phyloP scores from a whole-genome alignment of 1,284 basidiomycete genomes.

The Fomitopsis pinicola region DNA sequence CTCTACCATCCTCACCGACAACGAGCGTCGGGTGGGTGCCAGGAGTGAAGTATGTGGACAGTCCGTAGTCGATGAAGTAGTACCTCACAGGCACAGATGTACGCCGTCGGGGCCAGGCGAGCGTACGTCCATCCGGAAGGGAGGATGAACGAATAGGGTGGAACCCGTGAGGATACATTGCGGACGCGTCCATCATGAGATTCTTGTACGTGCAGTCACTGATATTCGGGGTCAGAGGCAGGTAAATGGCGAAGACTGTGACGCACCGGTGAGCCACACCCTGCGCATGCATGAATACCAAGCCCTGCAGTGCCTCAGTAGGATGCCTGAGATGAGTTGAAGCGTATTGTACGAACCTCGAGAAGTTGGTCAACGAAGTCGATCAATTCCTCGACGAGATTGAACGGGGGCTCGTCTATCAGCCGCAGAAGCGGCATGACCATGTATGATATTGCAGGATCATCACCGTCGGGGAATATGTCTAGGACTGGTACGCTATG shows the following conservation, averaged over 20 bases:
- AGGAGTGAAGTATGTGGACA: constrained; percentile 13
- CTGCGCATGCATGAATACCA: constrained; percentile 20
- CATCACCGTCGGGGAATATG: constrained; percentile 15
- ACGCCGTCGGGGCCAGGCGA: constrained; percentile 8
- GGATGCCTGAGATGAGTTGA: no score
- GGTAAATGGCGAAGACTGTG: neutral
- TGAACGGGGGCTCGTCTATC: constrained; percentile 20
- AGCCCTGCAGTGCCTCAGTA: constrained; percentile 11
- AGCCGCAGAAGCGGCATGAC: constrained; percentile 28
- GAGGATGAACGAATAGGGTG: constrained; percentile 14
- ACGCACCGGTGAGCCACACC: constrained; percentile 21
- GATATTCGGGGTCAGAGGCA: no score
- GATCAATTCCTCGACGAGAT: constrained; percentile 18
- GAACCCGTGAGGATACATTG: constrained; percentile 21
- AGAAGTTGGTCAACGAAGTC: constrained; percentile 25
- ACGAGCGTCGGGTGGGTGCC: constrained; percentile 8
- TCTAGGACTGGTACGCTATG: constrained; percentile 31
- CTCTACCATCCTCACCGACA: constrained; percentile 14
- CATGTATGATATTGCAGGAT: constrained; percentile 15
- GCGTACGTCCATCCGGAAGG: constrained; percentile 5
- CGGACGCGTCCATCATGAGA: constrained; percentile 24
- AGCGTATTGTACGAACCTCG: constrained; percentile 14
- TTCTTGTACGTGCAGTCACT: constrained; percentile 21
- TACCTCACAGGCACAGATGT: constrained; percentile 12
- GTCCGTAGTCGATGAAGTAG: constrained; percentile 24